Base-by-base conservation (phyloP, 2,329 filamentous ascomycete genomes). In the Epichloe sibirici region DNA sequence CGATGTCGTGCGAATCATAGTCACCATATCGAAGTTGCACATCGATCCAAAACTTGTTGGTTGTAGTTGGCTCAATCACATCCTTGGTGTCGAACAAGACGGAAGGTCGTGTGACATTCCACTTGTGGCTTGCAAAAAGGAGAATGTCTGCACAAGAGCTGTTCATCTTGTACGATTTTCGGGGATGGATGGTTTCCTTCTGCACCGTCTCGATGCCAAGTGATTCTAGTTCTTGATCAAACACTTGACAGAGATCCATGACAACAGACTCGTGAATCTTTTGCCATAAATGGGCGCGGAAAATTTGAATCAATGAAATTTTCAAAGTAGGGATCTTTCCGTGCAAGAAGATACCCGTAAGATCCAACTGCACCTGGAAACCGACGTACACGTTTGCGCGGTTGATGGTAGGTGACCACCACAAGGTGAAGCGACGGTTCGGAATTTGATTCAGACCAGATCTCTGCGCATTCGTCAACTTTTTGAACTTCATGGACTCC, bases 161-260 rank as follows among this genome's bases (percentile, higher is more conserved):
- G 76, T 98, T 98, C 93, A 98, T 98, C 81, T 98, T 98, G 81
- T 98, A 98, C 4, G 90, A 96, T 72, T 98, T 98, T 81, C 93
- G 82, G 50, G 93, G 93, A 74, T 98, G 93, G 55, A 98, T 98
- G 0, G 93, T 97, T 73, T 98, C 93, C 71, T 98, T 98, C 66
- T 98, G 93, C 4, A 97, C 93, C 2, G 90, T 94, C 70, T 98
- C 93, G 54, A 98, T 96, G 38, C 90, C 90, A 4, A 98, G 76
- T 35, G 93, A 90, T 68, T 98, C 93, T 44, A 98, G 74, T 66
- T 98, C 93, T 65, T 97, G 91, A 60, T 98, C 93, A 61, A 98
- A 95, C 13, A 98, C 93, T 66, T 98, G 94, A 61, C 93, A 97
- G 64, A 98, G 71, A 76, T 98, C 93, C 93, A 98, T 98, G 37